Percentiles rank a stretch among this genome's conserved stretches.
phyloP scores from a whole-genome alignment of 306 rosid species.

The Vachellia pachyceras region DNA sequence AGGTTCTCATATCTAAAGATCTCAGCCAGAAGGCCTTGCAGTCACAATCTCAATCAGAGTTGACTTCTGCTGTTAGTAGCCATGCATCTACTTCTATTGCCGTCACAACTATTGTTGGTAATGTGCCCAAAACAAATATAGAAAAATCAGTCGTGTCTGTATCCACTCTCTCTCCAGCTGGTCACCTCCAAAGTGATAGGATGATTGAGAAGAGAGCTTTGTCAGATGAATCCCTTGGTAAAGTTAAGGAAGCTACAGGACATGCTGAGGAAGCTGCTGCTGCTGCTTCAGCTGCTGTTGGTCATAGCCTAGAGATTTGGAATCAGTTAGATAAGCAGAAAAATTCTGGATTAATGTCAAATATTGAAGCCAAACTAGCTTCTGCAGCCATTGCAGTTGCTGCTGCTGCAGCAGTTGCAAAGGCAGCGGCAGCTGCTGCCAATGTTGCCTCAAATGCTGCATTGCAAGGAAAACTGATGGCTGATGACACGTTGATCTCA shows the following conservation, averaged over 20 bases:
- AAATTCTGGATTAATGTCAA: constrained; percentile 70
- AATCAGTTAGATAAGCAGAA: constrained; percentile 76
- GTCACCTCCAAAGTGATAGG: constrained; percentile 54
- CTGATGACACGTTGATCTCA: constrained; percentile 74
- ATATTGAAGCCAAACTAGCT: constrained; percentile 79
- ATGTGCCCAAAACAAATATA: constrained; percentile 49
- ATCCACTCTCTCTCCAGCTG: constrained; percentile 48
- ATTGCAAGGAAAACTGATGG: constrained; percentile 92
- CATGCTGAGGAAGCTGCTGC: constrained; percentile 90
- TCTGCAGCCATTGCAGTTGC: constrained; percentile 91
- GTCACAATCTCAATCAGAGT: constrained; percentile 50
- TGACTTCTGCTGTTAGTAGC: constrained; percentile 49
- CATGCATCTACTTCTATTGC: constrained; percentile 52
- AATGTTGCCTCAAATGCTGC: constrained; percentile 97
- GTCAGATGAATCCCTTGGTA: constrained; percentile 75
- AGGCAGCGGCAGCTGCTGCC: constrained; percentile 98
- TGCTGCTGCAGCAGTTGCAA: constrained; percentile 95
- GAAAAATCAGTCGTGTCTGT: constrained; percentile 54
- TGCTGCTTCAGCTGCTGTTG: constrained; percentile 79
- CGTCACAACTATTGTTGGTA: constrained; percentile 49
- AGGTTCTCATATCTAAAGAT: constrained; percentile 60
- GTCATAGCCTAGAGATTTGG: constrained; percentile 87
- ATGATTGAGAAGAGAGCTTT: constrained; percentile 56
- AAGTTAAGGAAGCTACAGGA: constrained; percentile 84
- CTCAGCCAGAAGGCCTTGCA: constrained; percentile 62